phyloP scores from a whole-genome alignment of 2,329 filamentous ascomycete genomes.

The Chrysoporthe austroafricana region DNA sequence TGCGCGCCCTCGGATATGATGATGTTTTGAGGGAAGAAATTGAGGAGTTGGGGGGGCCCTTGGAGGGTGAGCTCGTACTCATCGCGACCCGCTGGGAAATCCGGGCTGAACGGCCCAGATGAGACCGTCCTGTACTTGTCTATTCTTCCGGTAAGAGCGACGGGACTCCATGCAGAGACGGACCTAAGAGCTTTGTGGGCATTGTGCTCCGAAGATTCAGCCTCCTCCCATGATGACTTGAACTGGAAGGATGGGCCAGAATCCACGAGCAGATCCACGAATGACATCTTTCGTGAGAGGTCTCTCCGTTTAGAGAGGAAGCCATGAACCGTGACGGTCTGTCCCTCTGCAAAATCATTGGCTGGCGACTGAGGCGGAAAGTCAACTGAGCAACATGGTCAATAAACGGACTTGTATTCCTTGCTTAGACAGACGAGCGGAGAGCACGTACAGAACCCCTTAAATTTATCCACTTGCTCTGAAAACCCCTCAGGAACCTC shows the following conservation, averaged over 20 bases:
- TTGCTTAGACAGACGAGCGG: slow-evolving; percentile 43
- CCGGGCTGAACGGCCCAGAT: slow-evolving; percentile 1
- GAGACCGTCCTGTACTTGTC: slow-evolving; percentile 32
- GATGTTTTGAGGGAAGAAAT: slow-evolving; percentile 74
- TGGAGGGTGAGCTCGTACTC: slow-evolving; percentile 62
- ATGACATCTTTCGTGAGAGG: slow-evolving; percentile 70
- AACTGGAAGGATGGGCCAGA: slow-evolving; percentile 43
- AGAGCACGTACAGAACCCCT: slow-evolving; percentile 1
- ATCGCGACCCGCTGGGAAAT: slow-evolving; percentile 32
- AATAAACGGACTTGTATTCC: slow-evolving; percentile 29
- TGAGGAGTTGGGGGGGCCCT: slow-evolving; percentile 70
- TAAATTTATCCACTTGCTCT: slow-evolving; percentile 32
- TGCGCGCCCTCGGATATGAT: slow-evolving; percentile 75
- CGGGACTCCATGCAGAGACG: slow-evolving; percentile 56
- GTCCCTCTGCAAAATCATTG: slow-evolving; percentile 35
- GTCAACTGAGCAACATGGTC: slow-evolving; percentile 35
- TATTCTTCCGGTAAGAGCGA: slow-evolving; percentile 49
- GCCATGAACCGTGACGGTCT: slow-evolving; percentile 64
- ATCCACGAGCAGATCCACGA: slow-evolving; percentile 59
- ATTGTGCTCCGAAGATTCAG: slow-evolving; percentile 40
- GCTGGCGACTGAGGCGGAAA: slow-evolving; percentile 37
- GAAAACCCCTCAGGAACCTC: neutral
- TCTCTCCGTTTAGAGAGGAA: slow-evolving; percentile 73
- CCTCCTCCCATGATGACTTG: slow-evolving; percentile 44
- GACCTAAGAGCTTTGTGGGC: slow-evolving; percentile 48